Evolutionary conservation across 257 asterid species (phyloP), one percentile per base, ranked within the genome.

Genomic region (Vinca minor): DNA sequence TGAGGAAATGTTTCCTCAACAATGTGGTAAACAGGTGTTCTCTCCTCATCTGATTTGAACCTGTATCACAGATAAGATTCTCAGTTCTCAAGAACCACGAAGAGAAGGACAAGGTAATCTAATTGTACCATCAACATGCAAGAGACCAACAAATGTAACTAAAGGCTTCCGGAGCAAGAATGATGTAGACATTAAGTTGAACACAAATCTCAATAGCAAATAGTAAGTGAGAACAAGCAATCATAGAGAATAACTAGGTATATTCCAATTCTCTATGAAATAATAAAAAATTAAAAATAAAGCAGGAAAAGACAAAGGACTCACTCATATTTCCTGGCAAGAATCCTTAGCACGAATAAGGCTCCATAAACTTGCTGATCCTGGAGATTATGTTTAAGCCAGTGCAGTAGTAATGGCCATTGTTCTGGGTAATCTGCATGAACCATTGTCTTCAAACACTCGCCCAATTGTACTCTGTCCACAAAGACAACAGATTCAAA

Each of bases 1-100:
- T 81, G 83, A 4, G 92, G 96, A 81, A 93, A 93, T 62, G 97
- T 93, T 78, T 87, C 95, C 62, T 81, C 96, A 69, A 93, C 97
- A 66, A 93, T 81, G 77, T 83, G 95, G 73, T 81, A 69, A 69
- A 89, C 87, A 2, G 99, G 97, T 23, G 82, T 29, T 81, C 99
- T 87, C 77, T 93, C 97, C 68, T 93, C 97, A 25, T 93, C 99
- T 18, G 97, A 93, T 81, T 93, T 93, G 83, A 93, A 93, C 91
- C 99, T 93, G 86, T 32, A 71, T 13, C 74, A 59, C 62, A 73
- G 76, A 67, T 49, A 69, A 45, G 60, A 74, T 68, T 10, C 45
- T 10, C 23, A 62, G 47, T 28, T 38, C 3, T n/a, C n/a, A n/a
- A n/a, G n/a, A 35, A 31, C n/a, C 18, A 57, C 25, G 32, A 25